Percentiles rank a stretch among this genome's conserved stretches.
These are phyloP conservation scores for Fusarium redolens DNA, from an alignment of 2,329 filamentous ascomycete species.

Conservation along the genomic window DNA sequence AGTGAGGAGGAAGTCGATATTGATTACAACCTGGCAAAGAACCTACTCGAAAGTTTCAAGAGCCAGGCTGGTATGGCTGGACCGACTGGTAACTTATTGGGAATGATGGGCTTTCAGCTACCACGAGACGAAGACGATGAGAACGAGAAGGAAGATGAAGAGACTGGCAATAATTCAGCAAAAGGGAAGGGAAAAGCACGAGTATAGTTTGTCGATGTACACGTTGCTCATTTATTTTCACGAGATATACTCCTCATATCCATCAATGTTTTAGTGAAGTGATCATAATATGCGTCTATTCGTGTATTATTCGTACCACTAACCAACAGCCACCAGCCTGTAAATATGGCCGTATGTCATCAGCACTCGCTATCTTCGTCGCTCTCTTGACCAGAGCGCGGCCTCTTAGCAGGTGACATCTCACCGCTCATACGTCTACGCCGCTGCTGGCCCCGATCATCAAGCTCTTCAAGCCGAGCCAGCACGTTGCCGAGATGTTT, in stretches of 20 bases:
- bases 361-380: conserved; percentile 25
- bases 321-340: background rate
- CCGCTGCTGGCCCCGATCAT: conserved; percentile 45
- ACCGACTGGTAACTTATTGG: conserved; percentile 87
- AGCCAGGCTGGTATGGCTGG: conserved; percentile 87
- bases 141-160: conserved; percentile 43
- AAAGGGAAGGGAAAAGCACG: conserved; percentile 17
- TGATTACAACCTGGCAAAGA: conserved; percentile 89
- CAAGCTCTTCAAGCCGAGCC: conserved; percentile 57
- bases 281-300: conserved; percentile 19
- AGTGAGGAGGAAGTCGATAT: conserved; percentile 74
- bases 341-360: background rate
- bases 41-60: conserved; percentile 92
- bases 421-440: conserved; percentile 54
- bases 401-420: conserved; percentile 58
- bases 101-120: conserved; percentile 84
- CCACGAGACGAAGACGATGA: conserved; percentile 80
- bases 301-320: background rate
- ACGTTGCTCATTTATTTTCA: background rate
- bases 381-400: conserved; percentile 47
- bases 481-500: conserved; percentile 62
- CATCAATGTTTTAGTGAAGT: background rate
- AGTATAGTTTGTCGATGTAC: background rate
- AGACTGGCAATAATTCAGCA: conserved; percentile 1
- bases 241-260: background rate